These are phyloP conservation scores for Candida coquimbonensis DNA, from an alignment of 805 yeast genomes.

Conservation along the genomic window DNA sequence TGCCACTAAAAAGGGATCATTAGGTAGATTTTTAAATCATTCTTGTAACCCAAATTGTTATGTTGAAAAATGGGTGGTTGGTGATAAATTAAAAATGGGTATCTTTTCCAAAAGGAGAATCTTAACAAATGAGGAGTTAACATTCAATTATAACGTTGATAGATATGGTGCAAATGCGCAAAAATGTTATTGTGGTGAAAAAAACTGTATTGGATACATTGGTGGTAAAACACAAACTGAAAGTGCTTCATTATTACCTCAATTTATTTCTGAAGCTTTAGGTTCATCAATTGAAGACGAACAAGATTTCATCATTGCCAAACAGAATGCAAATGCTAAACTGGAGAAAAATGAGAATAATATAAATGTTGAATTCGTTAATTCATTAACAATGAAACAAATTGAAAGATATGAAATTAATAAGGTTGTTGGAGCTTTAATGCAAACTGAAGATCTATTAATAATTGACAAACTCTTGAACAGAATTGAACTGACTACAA, in stretches of 20 bases:
- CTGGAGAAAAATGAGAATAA: conserved; percentile 47
- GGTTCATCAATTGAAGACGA: conserved; percentile 68
- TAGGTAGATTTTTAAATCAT: conserved; percentile 91
- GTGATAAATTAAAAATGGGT: conserved; percentile 87
- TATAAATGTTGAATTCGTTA: conserved; percentile 60
- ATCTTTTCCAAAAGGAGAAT: conserved; percentile 80
- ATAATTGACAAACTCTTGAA: conserved; percentile 61
- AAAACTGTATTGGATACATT: conserved; percentile 85
- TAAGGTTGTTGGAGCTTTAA: conserved; percentile 70
- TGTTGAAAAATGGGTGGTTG: conserved; percentile 97
- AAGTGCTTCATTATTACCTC: conserved; percentile 78
- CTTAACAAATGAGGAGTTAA: conserved; percentile 75
- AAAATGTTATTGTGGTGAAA: conserved; percentile 89
- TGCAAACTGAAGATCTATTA: conserved; percentile 66
- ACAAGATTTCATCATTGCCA: conserved; percentile 61
- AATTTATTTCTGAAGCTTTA: conserved; percentile 74
- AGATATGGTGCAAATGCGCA: conserved; percentile 94
- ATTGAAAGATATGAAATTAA: conserved; percentile 54
- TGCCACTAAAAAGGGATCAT: conserved; percentile 82
- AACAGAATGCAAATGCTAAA: conserved; percentile 40
- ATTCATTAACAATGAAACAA: conserved; percentile 46
- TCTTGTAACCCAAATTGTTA: conserved; percentile 92
- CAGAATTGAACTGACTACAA: conserved; percentile 52
- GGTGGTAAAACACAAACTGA: conserved; percentile 98
- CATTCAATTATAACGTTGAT: conserved; percentile 82